Evolutionary conservation across 441 rosid genomes (phyloP), one percentile per base, ranked within the genome.

Genomic region (Theobroma grandiflorum): DNA sequence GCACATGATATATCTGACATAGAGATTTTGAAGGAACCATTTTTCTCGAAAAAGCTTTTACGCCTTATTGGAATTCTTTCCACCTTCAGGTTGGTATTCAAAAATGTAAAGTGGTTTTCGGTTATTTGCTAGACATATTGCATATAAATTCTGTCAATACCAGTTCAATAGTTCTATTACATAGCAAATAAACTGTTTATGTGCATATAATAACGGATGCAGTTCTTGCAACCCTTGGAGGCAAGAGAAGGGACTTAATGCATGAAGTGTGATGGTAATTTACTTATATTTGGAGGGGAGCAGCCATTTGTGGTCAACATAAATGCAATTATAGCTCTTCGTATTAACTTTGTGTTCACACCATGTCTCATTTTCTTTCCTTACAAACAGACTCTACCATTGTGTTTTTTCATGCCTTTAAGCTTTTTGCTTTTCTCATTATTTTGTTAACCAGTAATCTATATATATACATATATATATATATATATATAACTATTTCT

Each of bases 41-140:
- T 89, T 84, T 97, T 95, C 90, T 95, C 99, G 55, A 83, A 74
- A 81, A 97, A 97, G 93, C 90, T 97, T 72, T 78, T 89, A 76
- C 85, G 94, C 79, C 91, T 97, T 70, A 87, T 94, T 84, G 89
- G 82, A 83, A 88, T 97, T 85, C 99, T 97, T 78, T 91, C 93
- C 40, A 82, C 86, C 84, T 92, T 91, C 97, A 95, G 98, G 99
- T 96, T 83, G 75, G 95, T 84, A 80, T 81, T 80, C 53, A 71
- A 69, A 78, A 65, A 45, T 42, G 53, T 47, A 37, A 76, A 59
- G 10, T 35, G 72, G 37, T 61, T 49, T 78, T 80, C 57, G 40
- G 40, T 42, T 77, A n/a, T 66, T 67, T 67, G 65, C 40, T 55
- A 65, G 57, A 61, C 61, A 59, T 74, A 43, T 61, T 59, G 53